Percentiles rank a stretch among this genome's conserved stretches.
Evolutionary conservation across 257 asterid species (phyloP).

Genomic region (Thymus quinquecostatus): DNA sequence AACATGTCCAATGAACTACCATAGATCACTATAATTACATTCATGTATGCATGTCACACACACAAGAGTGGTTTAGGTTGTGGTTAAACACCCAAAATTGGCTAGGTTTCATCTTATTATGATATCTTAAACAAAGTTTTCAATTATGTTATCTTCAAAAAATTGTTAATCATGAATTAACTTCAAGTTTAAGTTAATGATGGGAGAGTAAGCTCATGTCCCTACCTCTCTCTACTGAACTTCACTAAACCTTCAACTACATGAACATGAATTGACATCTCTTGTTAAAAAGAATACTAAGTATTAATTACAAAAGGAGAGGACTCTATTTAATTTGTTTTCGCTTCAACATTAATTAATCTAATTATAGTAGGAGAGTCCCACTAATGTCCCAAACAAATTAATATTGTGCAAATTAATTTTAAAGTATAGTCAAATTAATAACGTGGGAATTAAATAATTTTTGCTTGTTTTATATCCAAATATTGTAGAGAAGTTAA

Average conservation of each 20-base stretch:
- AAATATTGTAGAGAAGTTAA: not conserved
- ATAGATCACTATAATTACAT: not conserved
- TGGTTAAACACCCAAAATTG: slow-evolving; percentile 19
- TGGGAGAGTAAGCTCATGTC: slow-evolving; percentile 16
- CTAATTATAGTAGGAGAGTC: not conserved
- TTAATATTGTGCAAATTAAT: not conserved
- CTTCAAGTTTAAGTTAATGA: slow-evolving; percentile 46
- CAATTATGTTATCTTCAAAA: slow-evolving; percentile 39
- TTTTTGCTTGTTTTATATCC: too few species aligned
- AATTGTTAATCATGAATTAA: slow-evolving; percentile 38
- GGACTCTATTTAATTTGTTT: not conserved
- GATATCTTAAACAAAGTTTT: slow-evolving; percentile 28
- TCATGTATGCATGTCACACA: not conserved
- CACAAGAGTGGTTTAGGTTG: not conserved
- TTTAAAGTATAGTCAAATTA: not conserved
- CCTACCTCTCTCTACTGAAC: slow-evolving; percentile 36
- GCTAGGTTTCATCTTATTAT: slow-evolving; percentile 26
- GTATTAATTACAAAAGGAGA: not conserved
- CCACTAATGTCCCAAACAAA: not conserved
- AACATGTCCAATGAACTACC: not conserved
- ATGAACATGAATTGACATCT: slow-evolving; percentile 12
- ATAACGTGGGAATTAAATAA: not conserved
- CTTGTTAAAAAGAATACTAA: not conserved
- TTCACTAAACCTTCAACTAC: slow-evolving; percentile 16
- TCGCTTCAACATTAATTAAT: slow-evolving; percentile 1